These are phyloP conservation scores for Chrysanthemum seticuspe DNA, from an alignment of 129 eudicot genomes.

Conservation along the genomic window DNA sequence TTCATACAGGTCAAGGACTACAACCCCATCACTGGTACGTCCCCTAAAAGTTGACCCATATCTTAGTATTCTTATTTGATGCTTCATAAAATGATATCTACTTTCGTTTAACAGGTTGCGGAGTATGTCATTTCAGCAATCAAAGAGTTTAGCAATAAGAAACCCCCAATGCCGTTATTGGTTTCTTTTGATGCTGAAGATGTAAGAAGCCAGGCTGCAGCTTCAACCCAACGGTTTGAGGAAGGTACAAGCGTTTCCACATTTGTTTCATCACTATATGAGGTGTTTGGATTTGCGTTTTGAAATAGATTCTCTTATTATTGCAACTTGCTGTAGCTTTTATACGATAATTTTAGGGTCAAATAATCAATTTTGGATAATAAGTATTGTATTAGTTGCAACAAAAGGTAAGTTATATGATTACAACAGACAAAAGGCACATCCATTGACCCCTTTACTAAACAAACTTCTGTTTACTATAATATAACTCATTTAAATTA, in stretches of 20 bases:
- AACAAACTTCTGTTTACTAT: conserved; percentile 2
- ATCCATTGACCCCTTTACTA: not conserved
- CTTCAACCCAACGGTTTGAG: conserved; percentile 78
- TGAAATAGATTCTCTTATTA: too few species aligned
- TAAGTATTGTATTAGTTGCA: too few species aligned
- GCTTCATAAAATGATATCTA: not conserved
- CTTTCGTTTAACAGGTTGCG: conserved; percentile 50
- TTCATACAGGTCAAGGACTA: conserved; percentile 62
- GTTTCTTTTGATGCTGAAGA: conserved; percentile 71
- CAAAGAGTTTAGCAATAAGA: conserved; percentile 60
- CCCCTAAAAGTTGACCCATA: conserved; percentile 6
- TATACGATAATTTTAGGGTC: too few species aligned
- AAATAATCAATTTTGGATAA: too few species aligned
- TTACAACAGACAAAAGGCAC: too few species aligned
- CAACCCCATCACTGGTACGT: conserved; percentile 72
- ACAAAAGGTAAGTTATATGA: too few species aligned
- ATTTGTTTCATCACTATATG: too few species aligned
- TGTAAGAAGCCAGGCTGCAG: conserved; percentile 85
- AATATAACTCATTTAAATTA: too few species aligned
- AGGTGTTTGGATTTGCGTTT: too few species aligned
- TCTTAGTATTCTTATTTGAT: not conserved
- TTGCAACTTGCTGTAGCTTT: too few species aligned
- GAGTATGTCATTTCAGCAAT: conserved; percentile 68
- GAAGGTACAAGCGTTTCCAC: conserved; percentile 46
- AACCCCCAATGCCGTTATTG: conserved; percentile 65